phyloP scores from a whole-genome alignment of 345 rosid species.

The Tarenaya hassleriana region DNA sequence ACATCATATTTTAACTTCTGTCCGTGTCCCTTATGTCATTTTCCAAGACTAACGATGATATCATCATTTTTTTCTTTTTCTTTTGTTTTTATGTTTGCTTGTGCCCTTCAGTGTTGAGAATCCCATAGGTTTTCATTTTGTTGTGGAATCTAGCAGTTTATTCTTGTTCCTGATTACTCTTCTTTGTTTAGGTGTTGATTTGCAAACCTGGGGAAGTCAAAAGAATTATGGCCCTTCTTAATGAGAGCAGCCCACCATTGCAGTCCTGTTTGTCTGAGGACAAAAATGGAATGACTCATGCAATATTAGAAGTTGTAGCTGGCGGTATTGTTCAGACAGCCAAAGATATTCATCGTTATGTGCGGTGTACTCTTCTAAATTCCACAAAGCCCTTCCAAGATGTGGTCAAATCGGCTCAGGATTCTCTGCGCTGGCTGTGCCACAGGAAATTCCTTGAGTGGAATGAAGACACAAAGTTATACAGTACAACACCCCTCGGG shows the following conservation, averaged over 20 bases:
- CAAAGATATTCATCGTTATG: conserved; percentile 85
- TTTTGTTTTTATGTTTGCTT: conserved; percentile 10
- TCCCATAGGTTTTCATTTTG: conserved; percentile 20
- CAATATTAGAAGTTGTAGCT: conserved; percentile 96
- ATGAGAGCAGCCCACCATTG: conserved; percentile 79
- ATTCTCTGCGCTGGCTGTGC: conserved; percentile 96
- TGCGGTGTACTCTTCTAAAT: conserved; percentile 93
- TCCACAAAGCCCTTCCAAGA: conserved; percentile 87
- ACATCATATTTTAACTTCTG: conserved; percentile 11
- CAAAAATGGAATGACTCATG: conserved; percentile 99
- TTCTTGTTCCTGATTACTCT: neutral
- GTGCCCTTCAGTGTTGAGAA: conserved; percentile 8
- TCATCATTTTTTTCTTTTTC: conserved; percentile 8
- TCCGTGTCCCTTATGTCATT: neutral
- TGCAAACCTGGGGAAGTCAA: conserved; percentile 85
- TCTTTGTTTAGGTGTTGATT: conserved; percentile 60
- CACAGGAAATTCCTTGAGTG: conserved; percentile 84
- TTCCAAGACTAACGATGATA: conserved; percentile 6
- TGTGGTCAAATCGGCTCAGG: conserved; percentile 97
- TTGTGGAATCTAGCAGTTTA: conserved; percentile 2
- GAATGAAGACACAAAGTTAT: conserved; percentile 89
- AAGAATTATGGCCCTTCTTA: conserved; percentile 70
- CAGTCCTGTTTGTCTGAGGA: conserved; percentile 96
- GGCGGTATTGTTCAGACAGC: conserved; percentile 97
- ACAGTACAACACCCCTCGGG: conserved; percentile 82